Evolutionary conservation across 2,329 filamentous ascomycete species (phyloP).

Genomic region (Bimuria novae-zelandiae): DNA sequence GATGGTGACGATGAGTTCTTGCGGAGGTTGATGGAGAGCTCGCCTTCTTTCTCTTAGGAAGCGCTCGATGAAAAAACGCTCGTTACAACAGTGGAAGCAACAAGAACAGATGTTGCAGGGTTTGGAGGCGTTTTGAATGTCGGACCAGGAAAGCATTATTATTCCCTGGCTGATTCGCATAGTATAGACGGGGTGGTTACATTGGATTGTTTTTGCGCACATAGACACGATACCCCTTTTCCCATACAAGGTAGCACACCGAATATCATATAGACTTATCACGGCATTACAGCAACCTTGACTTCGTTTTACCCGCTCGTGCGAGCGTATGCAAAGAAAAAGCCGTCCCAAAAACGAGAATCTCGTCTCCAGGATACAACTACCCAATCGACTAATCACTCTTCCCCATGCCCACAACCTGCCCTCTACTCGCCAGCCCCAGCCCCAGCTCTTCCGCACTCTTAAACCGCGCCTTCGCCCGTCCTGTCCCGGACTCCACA

Average conservation of each 20-base stretch:
- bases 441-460: constrained; percentile 35
- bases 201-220: neutral
- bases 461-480: constrained; percentile 26
- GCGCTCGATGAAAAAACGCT: neutral
- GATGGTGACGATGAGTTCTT: neutral
- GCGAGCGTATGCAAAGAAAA: no score
- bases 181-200: neutral
- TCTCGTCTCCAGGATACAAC: no score
- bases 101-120: no score
- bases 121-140: neutral
- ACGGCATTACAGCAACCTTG: no score
- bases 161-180: neutral
- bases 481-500: constrained; percentile 21
- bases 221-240: neutral
- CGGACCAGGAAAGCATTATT: neutral
- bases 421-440: constrained; percentile 24
- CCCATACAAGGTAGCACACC: neutral
- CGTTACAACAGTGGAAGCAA: neutral
- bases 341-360: no score
- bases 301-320: no score
- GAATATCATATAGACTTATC: neutral
- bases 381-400: constrained; percentile 27
- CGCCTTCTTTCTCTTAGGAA: neutral
- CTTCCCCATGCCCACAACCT: constrained; percentile 37
- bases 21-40: neutral